Evolutionary conservation across 1,284 basidiomycete species (phyloP), one percentile per base, ranked within the genome.

Genomic region (Melampsora americana): DNA sequence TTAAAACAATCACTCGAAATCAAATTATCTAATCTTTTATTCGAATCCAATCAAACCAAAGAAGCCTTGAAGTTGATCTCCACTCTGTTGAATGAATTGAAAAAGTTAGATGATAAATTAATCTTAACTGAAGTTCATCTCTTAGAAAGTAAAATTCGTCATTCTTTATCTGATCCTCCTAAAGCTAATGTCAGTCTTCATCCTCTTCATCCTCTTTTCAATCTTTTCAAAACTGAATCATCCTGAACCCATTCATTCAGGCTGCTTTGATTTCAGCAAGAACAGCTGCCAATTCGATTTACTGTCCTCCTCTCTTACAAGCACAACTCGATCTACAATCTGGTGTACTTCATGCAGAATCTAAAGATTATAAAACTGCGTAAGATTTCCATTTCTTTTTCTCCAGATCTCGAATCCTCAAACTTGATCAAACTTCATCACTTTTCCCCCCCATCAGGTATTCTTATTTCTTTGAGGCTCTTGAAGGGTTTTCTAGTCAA

Each of bases 381-480:
- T 83, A 46, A 69, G 82, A 72, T n/a, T 56, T 12, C 3, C 0
- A n/a, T 28, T 70, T 11, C 9, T 53, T 53, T 64, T n/a, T 0
- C 44, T 18, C 9, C 42, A 11, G 50, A 65, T 42, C 46, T 20
- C 50, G 18, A 26, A 14, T 26, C 23, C n/a, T 56, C 7, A n/a
- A 23, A 23, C 9, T 28, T 56, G n/a, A 28, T 16, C 5, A 26
- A 7, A 11, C 35, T 77, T 75, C 18, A 30, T 77, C 32, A 23
- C 59, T 69, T 60, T 32, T 44, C 23, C 16, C 23, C 23, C 16
- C 23, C 12, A 26, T 7, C 78, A 83, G 84, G 16, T 97, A 97
- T 83, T 95, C 93, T 0, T 99, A 99, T 86, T 98, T 98, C 84
- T 95, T 93, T 80, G 95, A 99, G 84, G 91, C 93, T 1, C 95